Conservation (phyloP, 441 rosid genomes). For the Gossypium gossypioides region DNA sequence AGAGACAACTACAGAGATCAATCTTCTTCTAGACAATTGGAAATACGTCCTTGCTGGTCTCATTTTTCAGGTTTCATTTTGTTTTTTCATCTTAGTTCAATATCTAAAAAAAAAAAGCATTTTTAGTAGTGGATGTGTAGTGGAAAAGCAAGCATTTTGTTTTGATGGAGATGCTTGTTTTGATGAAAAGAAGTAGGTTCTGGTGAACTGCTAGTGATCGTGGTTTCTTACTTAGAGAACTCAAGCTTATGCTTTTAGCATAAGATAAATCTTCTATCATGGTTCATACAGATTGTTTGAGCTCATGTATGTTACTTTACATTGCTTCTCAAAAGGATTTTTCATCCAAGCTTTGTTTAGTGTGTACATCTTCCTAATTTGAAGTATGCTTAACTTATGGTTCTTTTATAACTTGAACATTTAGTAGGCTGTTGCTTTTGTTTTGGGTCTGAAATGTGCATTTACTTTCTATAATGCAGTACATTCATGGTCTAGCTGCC, state of each 20-base stretch:
- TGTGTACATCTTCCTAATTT: neutral
- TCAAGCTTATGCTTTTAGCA: conserved; percentile 25
- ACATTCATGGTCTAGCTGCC: conserved; percentile 91
- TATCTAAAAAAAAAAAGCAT: neutral
- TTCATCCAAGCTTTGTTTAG: neutral
- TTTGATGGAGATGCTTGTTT: neutral
- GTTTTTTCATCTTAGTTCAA: neutral
- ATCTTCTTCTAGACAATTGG: conserved; percentile 78
- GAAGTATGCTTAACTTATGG: conserved; percentile 1
- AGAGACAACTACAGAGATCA: conserved; percentile 69
- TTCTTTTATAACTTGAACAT: neutral
- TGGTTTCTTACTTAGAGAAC: conserved; percentile 20
- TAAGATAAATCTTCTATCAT: conserved; percentile 21
- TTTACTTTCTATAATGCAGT: conserved; percentile 37
- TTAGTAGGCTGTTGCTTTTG: neutral
- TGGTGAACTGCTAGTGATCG: conserved; percentile 33
- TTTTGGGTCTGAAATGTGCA: neutral
- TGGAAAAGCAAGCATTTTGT: neutral
- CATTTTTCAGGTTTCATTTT: conserved; percentile 64
- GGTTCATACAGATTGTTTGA: conserved; percentile 8
- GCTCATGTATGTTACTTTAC: neutral
- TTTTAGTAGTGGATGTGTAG: neutral
- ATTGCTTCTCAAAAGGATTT: neutral
- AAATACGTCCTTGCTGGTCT: conserved; percentile 81
- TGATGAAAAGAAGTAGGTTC: conserved; percentile 17